Conservation (phyloP, 257 asterid species). For the Solanum appendiculatum region DNA sequence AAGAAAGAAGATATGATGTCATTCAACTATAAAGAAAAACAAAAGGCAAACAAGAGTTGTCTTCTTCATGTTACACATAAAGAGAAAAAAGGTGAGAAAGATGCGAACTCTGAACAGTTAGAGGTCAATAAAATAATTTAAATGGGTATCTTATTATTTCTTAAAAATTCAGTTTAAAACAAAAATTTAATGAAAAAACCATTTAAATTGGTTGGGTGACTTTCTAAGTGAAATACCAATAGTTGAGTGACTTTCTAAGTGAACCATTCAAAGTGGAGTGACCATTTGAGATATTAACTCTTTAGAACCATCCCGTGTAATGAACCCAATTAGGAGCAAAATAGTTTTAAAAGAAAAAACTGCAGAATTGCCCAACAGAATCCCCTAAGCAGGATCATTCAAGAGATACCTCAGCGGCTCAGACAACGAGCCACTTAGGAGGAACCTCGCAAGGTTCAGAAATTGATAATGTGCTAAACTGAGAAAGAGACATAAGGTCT, state of each 20-base stretch:
- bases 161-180: no score
- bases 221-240: no score
- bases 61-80: background rate
- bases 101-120: no score
- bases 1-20: background rate
- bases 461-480: background rate
- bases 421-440: background rate
- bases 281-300: no score
- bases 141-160: no score
- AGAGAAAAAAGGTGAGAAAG: background rate
- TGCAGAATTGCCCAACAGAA: background rate
- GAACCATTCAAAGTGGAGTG: no score
- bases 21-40: background rate
- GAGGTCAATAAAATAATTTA: no score
- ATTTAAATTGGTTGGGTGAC: no score
- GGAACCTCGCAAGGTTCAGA: background rate
- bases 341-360: background rate
- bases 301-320: background rate
- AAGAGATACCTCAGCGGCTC: background rate
- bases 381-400: background rate
- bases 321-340: background rate
- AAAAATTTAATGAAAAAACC: no score
- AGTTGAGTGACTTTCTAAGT: no score
- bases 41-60: background rate
- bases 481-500: background rate